Evolutionary conservation across 2,329 filamentous ascomycete species (phyloP), one percentile per base, ranked within the genome.

Genomic region (Dothistroma pini): DNA sequence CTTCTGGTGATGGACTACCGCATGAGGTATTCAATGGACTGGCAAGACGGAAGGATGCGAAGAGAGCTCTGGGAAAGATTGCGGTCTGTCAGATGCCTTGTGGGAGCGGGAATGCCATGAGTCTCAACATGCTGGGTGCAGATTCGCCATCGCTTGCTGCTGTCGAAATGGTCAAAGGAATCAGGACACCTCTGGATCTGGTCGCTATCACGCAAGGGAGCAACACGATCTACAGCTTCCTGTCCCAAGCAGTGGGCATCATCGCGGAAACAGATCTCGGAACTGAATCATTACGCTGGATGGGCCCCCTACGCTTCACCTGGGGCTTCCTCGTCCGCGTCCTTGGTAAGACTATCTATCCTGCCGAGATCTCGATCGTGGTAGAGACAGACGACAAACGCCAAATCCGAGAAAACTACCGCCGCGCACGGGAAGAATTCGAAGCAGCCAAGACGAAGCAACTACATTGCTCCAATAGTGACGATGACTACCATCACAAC

Each of bases 11-110:
- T 70, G 95, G 95, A 10, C 81, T 96, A 44, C 89, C 91, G 0
- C 89, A 96, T 73, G 95, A 99, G 76, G 89, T 96, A 9, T 96
- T 97, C 80, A 97, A 99, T 72, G 95, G 95, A 0, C 78, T 99
- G 34, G 92, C 85, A 14, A 88, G 86, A 75, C 87, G 91, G 44
- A 72, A 82, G 4, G 90, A 97, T 75, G 92, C 92, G 21, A 80
- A 82, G 34, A 83, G 83, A 58, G 95, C 93, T 0, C 78, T 99
- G 62, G 78, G 81, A 22, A 89, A 88, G 70, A 78, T 97, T 14
- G 90, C 95, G 0, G 86, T 99, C 1, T 88, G 87, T 22, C 91
- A 96, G 71, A 82, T 99, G 38, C 95, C 95, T 1, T 96, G 93
- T 72, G 95, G 95, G 14, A 95, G 90, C 54, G 95, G 95, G 6